These are phyloP conservation scores for Pleurozium schreberi DNA, from an alignment of 225 moss, liverwort and hornwort species.

Conservation along the genomic window DNA sequence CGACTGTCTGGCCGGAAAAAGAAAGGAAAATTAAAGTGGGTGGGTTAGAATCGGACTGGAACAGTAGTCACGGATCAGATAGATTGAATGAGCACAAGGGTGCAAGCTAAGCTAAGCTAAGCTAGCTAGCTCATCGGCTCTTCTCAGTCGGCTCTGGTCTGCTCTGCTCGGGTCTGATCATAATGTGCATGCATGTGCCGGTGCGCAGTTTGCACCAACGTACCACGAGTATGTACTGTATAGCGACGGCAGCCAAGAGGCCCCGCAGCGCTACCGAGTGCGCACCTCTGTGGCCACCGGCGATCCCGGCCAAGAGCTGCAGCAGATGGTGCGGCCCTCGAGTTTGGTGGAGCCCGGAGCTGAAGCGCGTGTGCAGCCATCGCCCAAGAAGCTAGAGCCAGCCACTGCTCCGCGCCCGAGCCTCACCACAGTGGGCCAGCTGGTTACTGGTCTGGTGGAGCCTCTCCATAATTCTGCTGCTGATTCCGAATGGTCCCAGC, in stretches of 20 bases:
- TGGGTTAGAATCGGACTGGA: not conserved
- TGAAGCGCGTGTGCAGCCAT: not conserved
- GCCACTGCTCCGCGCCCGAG: not conserved
- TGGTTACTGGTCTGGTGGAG: not conserved
- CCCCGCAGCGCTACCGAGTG: constrained; percentile 41
- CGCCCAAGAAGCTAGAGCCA: not conserved
- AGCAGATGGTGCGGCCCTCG: not conserved
- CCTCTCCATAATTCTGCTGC: not conserved
- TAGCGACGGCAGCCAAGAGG: constrained; percentile 87
- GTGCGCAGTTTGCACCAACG: constrained; percentile 73
- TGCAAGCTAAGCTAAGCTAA: not conserved
- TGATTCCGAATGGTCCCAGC: not conserved
- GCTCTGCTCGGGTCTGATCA: not conserved
- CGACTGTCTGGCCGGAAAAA: not conserved
- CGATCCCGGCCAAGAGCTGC: constrained; percentile 29
- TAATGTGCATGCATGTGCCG: not conserved
- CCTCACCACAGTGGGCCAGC: not conserved
- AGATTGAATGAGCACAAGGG: not conserved
- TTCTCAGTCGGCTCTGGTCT: not conserved
- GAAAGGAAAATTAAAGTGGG: not conserved
- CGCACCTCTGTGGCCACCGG: constrained; percentile 25
- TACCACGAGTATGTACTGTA: constrained; percentile 93
- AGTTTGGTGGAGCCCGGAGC: not conserved
- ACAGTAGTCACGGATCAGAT: not conserved
- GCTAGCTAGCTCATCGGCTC: too few relatives aligned